Evolutionary conservation across 371 early-diverging fungal species (phyloP).

Genomic region (Globomyces sp.): DNA sequence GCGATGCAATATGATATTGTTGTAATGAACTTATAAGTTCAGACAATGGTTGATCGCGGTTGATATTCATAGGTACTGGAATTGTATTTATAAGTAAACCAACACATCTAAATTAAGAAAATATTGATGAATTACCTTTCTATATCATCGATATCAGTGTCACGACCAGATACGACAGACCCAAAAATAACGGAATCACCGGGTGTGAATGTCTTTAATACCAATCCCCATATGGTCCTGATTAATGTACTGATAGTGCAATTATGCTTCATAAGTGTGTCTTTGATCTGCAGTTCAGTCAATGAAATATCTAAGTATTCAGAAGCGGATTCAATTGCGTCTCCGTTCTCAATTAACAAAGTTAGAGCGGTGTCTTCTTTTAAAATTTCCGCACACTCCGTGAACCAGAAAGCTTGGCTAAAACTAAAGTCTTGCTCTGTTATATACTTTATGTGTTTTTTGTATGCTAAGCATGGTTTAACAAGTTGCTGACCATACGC

Average conservation of each 20-base stretch:
- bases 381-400: too few species aligned
- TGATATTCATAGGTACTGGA: not conserved
- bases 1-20: not conserved
- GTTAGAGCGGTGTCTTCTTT: too few species aligned
- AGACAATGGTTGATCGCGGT: not conserved
- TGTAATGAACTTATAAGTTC: not conserved
- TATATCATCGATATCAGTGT: not conserved
- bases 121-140: not conserved
- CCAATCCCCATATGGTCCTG: constrained; percentile 5
- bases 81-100: not conserved
- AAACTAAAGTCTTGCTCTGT: too few species aligned
- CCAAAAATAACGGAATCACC: not conserved
- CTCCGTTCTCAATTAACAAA: too few species aligned
- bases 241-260: not conserved
- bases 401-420: too few species aligned
- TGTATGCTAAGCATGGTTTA: too few species aligned
- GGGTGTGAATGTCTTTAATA: not conserved
- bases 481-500: too few species aligned
- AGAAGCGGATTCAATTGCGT: too few species aligned
- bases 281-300: too few species aligned
- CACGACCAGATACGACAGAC: not conserved
- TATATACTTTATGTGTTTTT: too few species aligned
- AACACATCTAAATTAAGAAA: not conserved
- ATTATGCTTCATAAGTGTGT: too few species aligned
- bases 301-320: too few species aligned